Conservation (phyloP, 2,329 filamentous ascomycete species). For the Diaporthe caulivora region DNA sequence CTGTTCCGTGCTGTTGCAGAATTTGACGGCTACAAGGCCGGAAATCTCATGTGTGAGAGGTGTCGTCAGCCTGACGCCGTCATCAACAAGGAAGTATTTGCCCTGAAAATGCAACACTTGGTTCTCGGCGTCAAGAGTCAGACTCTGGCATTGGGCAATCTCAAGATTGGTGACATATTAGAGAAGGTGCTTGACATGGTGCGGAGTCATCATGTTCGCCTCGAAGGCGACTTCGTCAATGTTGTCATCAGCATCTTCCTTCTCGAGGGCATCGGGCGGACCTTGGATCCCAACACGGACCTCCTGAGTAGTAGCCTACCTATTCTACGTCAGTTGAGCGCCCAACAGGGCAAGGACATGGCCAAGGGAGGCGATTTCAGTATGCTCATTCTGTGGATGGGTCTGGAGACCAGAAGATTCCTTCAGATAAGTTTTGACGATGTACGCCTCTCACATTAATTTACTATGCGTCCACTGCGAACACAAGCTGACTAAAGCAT, state of each 20-base stretch:
- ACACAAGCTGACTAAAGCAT: slow-evolving; percentile 22
- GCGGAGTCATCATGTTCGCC: slow-evolving; percentile 87
- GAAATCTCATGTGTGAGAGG: slow-evolving; percentile 94
- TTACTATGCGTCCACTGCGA: no score
- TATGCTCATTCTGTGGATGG: slow-evolving; percentile 93
- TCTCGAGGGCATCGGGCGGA: slow-evolving; percentile 92
- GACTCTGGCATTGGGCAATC: slow-evolving; percentile 91
- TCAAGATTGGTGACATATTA: slow-evolving; percentile 96
- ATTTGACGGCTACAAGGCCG: slow-evolving; percentile 96
- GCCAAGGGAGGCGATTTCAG: slow-evolving; percentile 80
- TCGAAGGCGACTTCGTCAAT: slow-evolving; percentile 98
- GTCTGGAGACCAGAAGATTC: slow-evolving; percentile 88
- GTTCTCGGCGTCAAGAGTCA: slow-evolving; percentile 90
- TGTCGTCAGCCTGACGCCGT: slow-evolving; percentile 94
- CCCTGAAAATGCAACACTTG: slow-evolving; percentile 96
- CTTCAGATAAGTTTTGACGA: slow-evolving; percentile 92
- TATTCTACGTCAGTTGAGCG: slow-evolving; percentile 88
- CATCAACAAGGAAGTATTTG: slow-evolving; percentile 89
- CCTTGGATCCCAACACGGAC: slow-evolving; percentile 87
- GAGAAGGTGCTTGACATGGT: slow-evolving; percentile 95
- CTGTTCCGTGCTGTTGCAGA: slow-evolving; percentile 96
- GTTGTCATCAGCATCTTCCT: slow-evolving; percentile 95
- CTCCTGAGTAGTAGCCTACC: slow-evolving; percentile 88
- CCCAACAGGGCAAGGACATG: slow-evolving; percentile 79
- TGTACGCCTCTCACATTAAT: no score